These are phyloP conservation scores for Podospora pseudopauciseta DNA, from an alignment of 495 filamentous ascomycete species.

Conservation along the genomic window DNA sequence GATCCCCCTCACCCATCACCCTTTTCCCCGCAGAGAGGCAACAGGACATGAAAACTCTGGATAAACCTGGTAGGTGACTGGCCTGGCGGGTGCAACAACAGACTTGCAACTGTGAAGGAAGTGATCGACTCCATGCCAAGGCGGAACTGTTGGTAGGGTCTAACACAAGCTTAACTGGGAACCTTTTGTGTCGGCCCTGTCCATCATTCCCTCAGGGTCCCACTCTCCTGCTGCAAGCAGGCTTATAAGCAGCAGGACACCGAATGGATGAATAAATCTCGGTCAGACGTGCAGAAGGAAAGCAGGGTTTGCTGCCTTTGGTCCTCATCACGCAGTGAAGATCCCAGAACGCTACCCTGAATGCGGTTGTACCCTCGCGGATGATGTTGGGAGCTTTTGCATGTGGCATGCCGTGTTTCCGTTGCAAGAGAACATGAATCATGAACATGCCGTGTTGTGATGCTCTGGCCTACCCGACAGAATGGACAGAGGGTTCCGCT, in stretches of 20 bases:
- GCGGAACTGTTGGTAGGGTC: neutral
- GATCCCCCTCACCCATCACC: neutral
- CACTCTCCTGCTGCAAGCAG: neutral
- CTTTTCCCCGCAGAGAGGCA: neutral
- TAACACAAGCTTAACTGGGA: neutral
- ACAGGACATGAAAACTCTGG: neutral
- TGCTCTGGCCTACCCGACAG: neutral
- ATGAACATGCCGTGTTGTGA: neutral
- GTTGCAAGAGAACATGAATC: neutral
- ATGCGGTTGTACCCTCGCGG: neutral
- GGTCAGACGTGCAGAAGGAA: neutral
- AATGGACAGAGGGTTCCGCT: neutral
- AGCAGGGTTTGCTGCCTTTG: neutral
- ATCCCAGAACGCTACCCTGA: conserved; percentile 16
- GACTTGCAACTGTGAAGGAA: conserved; percentile 11
- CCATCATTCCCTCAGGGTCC: neutral
- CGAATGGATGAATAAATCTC: neutral
- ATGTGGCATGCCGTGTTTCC: neutral
- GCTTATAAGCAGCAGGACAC: neutral
- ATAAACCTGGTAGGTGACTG: neutral
- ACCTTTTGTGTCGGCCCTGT: neutral
- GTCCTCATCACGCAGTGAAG: conserved; percentile 10
- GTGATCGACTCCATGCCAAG: conserved; percentile 12
- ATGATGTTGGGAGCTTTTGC: neutral
- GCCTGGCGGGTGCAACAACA: conserved; percentile 9